A percentile compares a stretch with the other conserved stretches of the same genome.
Conservation (phyloP, 1,284 basidiomycete genomes). For the Schizopora paradoxa region DNA sequence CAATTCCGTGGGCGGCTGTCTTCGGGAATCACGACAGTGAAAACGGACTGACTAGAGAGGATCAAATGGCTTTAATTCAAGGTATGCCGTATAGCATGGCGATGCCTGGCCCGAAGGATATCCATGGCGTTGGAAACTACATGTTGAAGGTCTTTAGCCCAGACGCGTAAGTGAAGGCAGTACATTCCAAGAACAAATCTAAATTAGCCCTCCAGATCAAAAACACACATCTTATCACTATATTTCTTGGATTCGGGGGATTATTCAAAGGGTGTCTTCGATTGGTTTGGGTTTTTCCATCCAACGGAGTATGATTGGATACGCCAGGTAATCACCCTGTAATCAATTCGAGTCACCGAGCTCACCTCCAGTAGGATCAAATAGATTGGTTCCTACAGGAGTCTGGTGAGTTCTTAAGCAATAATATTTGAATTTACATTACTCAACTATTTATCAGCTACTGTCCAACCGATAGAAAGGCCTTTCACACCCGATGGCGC, state of each 20-base stretch:
- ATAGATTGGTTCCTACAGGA: slow-evolving; percentile 85
- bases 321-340: slow-evolving; percentile 40
- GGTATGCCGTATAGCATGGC: slow-evolving; percentile 82
- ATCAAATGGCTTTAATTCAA: slow-evolving; percentile 71
- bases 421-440: not conserved
- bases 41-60: slow-evolving; percentile 52
- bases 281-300: slow-evolving; percentile 56
- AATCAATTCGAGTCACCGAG: not conserved
- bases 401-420: slow-evolving; percentile 41
- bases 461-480: slow-evolving; percentile 67
- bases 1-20: slow-evolving; percentile 85
- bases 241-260: slow-evolving; percentile 92
- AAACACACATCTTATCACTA: slow-evolving; percentile 79
- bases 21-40: slow-evolving; percentile 93
- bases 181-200: slow-evolving; percentile 15
- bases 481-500: slow-evolving; percentile 75
- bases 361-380: slow-evolving; percentile 48
- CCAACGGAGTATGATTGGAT: slow-evolving; percentile 80
- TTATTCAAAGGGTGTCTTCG: slow-evolving; percentile 54
- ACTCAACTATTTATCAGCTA: slow-evolving; percentile 26
- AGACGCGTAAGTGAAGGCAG: slow-evolving; percentile 52
- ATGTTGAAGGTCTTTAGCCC: slow-evolving; percentile 71
- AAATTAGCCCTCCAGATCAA: slow-evolving; percentile 48
- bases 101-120: slow-evolving; percentile 69
- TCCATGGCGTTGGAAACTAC: slow-evolving; percentile 88